A percentile compares a stretch with the other conserved stretches of the same genome.
phyloP scores from a whole-genome alignment of 176 grass and related monocot species.

The Chloris gayana region DNA sequence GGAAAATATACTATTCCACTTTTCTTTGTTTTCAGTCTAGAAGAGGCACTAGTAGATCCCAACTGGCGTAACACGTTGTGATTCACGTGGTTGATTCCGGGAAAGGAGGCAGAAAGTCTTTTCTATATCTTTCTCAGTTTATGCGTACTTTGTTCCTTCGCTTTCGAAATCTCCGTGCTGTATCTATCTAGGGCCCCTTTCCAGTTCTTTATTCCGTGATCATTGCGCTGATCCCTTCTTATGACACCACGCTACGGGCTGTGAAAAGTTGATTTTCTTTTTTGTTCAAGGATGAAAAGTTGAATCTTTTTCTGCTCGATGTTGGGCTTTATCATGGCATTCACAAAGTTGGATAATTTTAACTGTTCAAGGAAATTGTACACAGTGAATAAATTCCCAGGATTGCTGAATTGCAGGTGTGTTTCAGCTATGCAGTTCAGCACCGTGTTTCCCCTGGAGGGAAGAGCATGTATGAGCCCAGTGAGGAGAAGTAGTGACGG shows the following conservation, averaged over 20 bases:
- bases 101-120: conserved; percentile 36
- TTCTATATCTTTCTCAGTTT: conserved; percentile 10
- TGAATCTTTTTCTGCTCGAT: neutral
- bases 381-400: neutral
- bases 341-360: neutral
- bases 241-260: neutral
- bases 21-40: conserved; percentile 18
- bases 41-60: conserved; percentile 13
- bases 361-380: too few species aligned
- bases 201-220: conserved; percentile 24
- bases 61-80: conserved; percentile 12
- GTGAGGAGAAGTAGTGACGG: conserved; percentile 38
- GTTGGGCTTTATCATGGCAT: conserved; percentile 11
- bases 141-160: conserved; percentile 25
- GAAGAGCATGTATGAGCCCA: conserved; percentile 55
- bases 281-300: too few species aligned
- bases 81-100: conserved; percentile 30
- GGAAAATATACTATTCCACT: neutral
- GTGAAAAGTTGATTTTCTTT: too few species aligned
- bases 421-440: conserved; percentile 72
- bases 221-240: conserved; percentile 17
- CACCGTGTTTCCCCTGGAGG: conserved; percentile 53
- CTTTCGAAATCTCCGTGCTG: conserved; percentile 42
- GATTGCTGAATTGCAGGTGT: conserved; percentile 23
- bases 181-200: neutral